phyloP scores from a whole-genome alignment of 225 moss, liverwort and hornwort genomes.

The Pseudisothecium myosuroides region DNA sequence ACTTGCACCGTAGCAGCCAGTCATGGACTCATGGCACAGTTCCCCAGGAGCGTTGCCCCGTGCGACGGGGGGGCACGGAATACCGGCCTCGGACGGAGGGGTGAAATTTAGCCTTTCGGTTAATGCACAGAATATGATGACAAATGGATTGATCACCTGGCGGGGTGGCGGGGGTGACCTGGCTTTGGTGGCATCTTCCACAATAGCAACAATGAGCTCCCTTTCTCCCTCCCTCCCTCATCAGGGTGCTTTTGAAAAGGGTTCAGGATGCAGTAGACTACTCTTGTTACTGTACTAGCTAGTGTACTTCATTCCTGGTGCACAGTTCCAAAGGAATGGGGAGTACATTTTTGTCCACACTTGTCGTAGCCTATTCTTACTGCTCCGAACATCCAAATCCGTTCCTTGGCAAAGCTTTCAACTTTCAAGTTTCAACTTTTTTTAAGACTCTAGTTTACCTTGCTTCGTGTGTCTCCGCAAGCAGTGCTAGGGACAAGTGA shows the following conservation, averaged over 20 bases:
- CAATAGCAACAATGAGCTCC: neutral
- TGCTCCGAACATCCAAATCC: neutral
- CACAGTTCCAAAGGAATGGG: neutral
- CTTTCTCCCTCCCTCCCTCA: neutral
- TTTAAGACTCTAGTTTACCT: too few relatives aligned
- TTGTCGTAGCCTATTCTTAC: neutral
- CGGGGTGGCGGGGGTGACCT: neutral
- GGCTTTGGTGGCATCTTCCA: neutral
- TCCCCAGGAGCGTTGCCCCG: neutral
- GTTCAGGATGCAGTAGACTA: neutral
- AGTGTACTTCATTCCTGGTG: neutral
- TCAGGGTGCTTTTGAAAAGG: neutral
- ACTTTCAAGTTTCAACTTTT: too few relatives aligned
- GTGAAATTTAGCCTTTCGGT: neutral
- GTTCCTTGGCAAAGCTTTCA: neutral
- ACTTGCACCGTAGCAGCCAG: slow-evolving; percentile 13
- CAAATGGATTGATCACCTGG: neutral
- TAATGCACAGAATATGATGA: neutral
- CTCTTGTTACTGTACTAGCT: neutral
- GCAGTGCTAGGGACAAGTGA: neutral
- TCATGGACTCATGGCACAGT: slow-evolving; percentile 12
- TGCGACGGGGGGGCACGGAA: neutral
- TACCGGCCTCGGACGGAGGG: neutral
- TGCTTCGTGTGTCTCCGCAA: neutral
- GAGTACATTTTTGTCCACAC: neutral